phyloP scores from a whole-genome alignment of 176 grass and related monocot species.

The Oryza brachyantha region DNA sequence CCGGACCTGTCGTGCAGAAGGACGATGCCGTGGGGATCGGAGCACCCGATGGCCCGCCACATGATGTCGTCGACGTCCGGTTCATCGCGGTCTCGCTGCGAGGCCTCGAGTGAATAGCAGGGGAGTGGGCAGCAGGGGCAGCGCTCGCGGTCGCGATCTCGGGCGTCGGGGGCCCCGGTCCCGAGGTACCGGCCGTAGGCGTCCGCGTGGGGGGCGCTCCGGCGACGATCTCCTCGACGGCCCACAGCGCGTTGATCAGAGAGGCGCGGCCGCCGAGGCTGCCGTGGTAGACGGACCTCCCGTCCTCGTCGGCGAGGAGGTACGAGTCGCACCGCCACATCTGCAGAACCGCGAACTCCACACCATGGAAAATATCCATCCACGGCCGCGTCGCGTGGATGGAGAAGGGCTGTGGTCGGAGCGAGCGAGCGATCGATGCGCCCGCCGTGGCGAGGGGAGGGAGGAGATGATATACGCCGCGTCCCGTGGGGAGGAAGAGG shows the following conservation, averaged over 20 bases:
- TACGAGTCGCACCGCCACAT: background rate
- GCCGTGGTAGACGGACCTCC: background rate
- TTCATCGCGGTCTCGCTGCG: background rate
- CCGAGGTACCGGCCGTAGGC: conserved; percentile 22
- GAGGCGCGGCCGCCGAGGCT: background rate
- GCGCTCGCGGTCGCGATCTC: background rate
- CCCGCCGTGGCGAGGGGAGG: no score
- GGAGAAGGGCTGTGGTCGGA: no score
- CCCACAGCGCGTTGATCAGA: background rate
- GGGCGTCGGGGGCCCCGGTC: background rate
- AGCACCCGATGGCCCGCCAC: background rate
- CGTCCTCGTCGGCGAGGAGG: background rate
- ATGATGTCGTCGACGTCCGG: background rate
- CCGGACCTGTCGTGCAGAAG: background rate
- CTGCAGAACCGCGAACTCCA: background rate
- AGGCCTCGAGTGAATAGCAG: background rate
- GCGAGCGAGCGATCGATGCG: no score
- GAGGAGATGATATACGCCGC: no score
- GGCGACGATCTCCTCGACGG: background rate
- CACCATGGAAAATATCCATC: no score
- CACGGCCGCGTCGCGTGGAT: no score
- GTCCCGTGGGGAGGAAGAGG: background rate
- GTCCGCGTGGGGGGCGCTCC: background rate
- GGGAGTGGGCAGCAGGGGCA: background rate
- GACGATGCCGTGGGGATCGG: background rate